These are phyloP conservation scores for Penstemon eatonii DNA, from an alignment of 257 asterid species.

Conservation along the genomic window DNA sequence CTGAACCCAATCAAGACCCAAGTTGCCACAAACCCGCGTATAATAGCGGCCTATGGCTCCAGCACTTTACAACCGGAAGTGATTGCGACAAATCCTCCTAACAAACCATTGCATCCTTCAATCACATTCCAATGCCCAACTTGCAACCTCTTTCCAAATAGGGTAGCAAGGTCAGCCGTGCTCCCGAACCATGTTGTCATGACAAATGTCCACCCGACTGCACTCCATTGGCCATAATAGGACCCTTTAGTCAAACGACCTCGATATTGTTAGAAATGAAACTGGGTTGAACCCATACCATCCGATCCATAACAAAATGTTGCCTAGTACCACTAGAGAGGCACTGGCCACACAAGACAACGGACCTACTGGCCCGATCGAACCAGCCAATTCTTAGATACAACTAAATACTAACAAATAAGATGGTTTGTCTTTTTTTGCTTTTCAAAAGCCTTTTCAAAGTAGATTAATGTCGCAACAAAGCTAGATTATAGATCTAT, in stretches of 20 bases:
- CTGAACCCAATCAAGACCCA: conserved; percentile 65
- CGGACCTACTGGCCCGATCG: conserved; percentile 51
- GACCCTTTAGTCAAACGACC: conserved; percentile 38
- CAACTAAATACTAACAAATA: too few relatives aligned
- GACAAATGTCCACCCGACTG: conserved; percentile 66
- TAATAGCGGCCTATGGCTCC: conserved; percentile 73
- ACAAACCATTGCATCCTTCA: conserved; percentile 62
- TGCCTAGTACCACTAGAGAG: conserved; percentile 60
- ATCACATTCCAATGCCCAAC: conserved; percentile 65
- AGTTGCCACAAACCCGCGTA: conserved; percentile 57
- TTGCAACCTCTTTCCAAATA: conserved; percentile 54
- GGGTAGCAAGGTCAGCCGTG: conserved; percentile 62
- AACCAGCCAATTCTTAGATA: conserved; percentile 64
- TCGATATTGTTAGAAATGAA: conserved; percentile 50
- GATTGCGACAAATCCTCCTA: conserved; percentile 70
- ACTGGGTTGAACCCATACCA: conserved; percentile 78
- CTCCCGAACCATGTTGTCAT: conserved; percentile 67
- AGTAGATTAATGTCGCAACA: conserved; percentile 28
- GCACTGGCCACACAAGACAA: conserved; percentile 62
- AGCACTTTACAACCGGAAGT: conserved; percentile 51
- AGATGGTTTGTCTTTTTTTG: too few relatives aligned
- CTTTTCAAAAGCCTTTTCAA: conserved; percentile 34
- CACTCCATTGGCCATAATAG: conserved; percentile 74
- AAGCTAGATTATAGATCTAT: too few relatives aligned
- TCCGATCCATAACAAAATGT: conserved; percentile 65